Base-by-base conservation (phyloP, 2,329 filamentous ascomycete genomes). In the Penicillium sp. region DNA sequence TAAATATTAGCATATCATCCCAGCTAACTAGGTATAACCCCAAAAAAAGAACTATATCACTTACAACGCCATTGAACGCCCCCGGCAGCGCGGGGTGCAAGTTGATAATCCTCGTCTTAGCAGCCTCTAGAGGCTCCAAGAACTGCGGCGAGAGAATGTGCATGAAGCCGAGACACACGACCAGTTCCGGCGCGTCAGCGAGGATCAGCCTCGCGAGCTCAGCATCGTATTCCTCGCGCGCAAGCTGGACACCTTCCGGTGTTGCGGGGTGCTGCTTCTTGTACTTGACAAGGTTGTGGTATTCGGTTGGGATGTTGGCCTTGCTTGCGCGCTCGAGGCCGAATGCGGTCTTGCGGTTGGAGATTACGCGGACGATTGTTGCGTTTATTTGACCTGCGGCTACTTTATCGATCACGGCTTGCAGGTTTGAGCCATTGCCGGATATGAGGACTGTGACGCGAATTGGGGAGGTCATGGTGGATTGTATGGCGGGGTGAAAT, bases 111-210 rank as follows among this genome's bases (percentile, higher is more conserved):
- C 81, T 83, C 37, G 93, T 80, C 0, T 82, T 82, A 0, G 81
- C 84, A 13, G 73, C 77, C 35, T 84, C 81, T 8, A 96, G 71
- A 2, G 90, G 89, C 9, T 83, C 80, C 48, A 96, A 78, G 71
- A 95, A 94, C 1, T 80, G 77, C 2, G 80, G 79, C 0, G 86
- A 87, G 49, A 95, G 83, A 57, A 95, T 88, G 72, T 94, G 88
- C 91, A 95, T 95, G 83, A 90, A 95, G 2, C 92, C 91, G 4
- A 90, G 88, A 64, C 92, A 89, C 9, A 94, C 88, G 49, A 96
- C 85, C 54, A 96, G 75, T 54, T 93, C 84, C 0, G 91, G 91
- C 57, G 75, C 75, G 62, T 88, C 83, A 5, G 76, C 72, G 25
- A 93, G 78, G 52, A 95, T 82, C 59, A 88, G 80, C 42, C 82